Percentiles rank a stretch among this genome's conserved stretches.
Evolutionary conservation across 2,329 filamentous ascomycete genomes (phyloP).

Genomic region (Microsporum ferrugineum): DNA sequence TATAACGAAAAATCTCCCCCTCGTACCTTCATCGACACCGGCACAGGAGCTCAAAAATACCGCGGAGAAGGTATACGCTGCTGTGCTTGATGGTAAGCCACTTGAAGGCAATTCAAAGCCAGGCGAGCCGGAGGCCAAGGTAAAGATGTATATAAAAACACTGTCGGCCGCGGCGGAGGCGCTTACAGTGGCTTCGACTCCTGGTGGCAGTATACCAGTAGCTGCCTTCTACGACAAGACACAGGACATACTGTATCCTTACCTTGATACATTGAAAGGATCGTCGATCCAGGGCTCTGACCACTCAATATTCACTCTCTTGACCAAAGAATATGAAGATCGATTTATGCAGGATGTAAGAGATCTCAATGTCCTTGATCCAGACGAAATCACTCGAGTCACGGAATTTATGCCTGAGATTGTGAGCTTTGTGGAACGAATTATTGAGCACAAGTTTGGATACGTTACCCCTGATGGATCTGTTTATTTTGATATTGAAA

Average conservation of each 20-base stretch:
- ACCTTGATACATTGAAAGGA: slow-evolving; percentile 57
- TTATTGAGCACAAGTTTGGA: slow-evolving; percentile 75
- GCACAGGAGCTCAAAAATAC: slow-evolving; percentile 39
- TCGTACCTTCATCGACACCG: slow-evolving; percentile 35
- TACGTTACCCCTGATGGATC: slow-evolving; percentile 67
- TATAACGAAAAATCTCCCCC: slow-evolving; percentile 55
- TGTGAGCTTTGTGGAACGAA: slow-evolving; percentile 68
- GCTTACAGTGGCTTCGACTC: slow-evolving; percentile 20
- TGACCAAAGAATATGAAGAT: slow-evolving; percentile 77
- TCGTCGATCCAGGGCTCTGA: slow-evolving; percentile 48
- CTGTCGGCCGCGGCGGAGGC: slow-evolving; percentile 41
- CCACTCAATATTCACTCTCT: slow-evolving; percentile 69
- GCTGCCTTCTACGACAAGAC: slow-evolving; percentile 46
- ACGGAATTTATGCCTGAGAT: slow-evolving; percentile 87
- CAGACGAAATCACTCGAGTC: slow-evolving; percentile 75
- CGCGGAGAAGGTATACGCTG: slow-evolving; percentile 42
- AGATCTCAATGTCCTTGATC: slow-evolving; percentile 69
- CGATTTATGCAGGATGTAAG: slow-evolving; percentile 83
- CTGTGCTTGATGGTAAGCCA: slow-evolving; percentile 44
- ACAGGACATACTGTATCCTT: slow-evolving; percentile 64
- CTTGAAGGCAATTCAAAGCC: slow-evolving; percentile 45
- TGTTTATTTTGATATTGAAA: slow-evolving; percentile 84
- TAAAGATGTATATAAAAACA: slow-evolving; percentile 76
- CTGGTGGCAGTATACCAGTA: slow-evolving; percentile 20
- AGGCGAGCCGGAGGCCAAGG: slow-evolving; percentile 70